These are phyloP conservation scores for Neopestalotiopsis rosae DNA, from an alignment of 2,329 filamentous ascomycete species.

Conservation along the genomic window DNA sequence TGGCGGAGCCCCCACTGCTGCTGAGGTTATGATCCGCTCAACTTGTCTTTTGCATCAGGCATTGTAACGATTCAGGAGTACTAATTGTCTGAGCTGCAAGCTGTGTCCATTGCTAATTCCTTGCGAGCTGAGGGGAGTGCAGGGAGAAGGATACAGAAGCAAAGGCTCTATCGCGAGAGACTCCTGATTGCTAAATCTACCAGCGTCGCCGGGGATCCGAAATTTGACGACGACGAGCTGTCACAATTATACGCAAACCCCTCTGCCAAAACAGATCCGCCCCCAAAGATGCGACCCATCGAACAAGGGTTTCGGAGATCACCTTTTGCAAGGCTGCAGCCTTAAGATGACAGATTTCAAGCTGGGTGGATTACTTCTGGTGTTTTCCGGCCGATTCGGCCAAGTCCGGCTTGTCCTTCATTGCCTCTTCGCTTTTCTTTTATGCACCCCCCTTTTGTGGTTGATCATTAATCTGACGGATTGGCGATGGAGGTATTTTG, in stretches of 20 bases:
- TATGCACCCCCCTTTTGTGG: background rate
- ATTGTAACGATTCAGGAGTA: background rate
- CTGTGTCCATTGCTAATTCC: background rate
- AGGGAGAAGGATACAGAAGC: background rate
- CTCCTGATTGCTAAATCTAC: background rate
- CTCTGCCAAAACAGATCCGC: conserved; percentile 13
- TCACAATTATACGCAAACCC: conserved; percentile 20
- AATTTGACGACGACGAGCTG: conserved; percentile 3
- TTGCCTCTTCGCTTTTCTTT: background rate
- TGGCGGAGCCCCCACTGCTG: background rate
- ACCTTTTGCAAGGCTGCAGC: conserved; percentile 11
- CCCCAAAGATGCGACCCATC: background rate
- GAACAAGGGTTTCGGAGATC: conserved; percentile 16
- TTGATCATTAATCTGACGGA: background rate
- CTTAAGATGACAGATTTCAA: conserved; percentile 7
- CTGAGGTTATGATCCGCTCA: background rate
- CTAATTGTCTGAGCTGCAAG: background rate
- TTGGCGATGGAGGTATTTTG: background rate
- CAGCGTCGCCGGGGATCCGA: background rate
- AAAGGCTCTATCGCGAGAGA: background rate
- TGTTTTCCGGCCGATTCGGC: background rate
- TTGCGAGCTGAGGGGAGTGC: background rate
- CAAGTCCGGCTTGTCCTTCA: background rate
- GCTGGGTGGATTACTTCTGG: background rate
- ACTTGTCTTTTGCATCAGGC: background rate